These are phyloP conservation scores for Citrus glauca DNA, from an alignment of 345 rosid genomes.

Conservation along the genomic window DNA sequence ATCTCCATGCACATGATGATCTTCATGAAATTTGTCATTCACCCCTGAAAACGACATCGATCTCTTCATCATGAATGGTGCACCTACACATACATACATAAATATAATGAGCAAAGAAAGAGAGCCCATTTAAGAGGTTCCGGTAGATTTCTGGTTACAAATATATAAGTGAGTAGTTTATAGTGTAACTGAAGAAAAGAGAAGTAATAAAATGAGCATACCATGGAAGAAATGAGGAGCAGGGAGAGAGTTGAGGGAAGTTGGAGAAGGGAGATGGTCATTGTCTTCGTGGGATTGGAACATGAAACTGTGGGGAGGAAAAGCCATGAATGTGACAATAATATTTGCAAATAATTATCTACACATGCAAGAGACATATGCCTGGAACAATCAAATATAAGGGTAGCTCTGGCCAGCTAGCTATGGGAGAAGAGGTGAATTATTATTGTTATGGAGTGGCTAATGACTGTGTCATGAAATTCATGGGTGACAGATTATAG, in stretches of 20 bases:
- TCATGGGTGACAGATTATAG: slow-evolving; percentile 28
- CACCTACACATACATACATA: slow-evolving; percentile 29
- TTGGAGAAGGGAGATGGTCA: slow-evolving; percentile 56
- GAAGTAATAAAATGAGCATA: not conserved
- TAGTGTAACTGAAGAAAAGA: not conserved
- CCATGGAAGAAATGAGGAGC: slow-evolving; percentile 75
- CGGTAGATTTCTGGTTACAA: not conserved
- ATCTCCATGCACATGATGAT: slow-evolving; percentile 40
- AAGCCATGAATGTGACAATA: slow-evolving; percentile 43
- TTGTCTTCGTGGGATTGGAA: slow-evolving; percentile 61
- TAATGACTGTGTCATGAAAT: slow-evolving; percentile 17
- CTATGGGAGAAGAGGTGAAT: not conserved
- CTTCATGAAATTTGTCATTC: slow-evolving; percentile 37
- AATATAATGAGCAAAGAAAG: not conserved
- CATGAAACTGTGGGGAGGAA: slow-evolving; percentile 66
- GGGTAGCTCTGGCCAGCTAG: not conserved
- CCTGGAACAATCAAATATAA: not conserved
- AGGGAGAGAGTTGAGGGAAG: slow-evolving; percentile 47
- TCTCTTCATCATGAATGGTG: slow-evolving; percentile 71
- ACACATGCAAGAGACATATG: not conserved
- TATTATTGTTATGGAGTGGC: slow-evolving; percentile 3
- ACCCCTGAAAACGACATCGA: slow-evolving; percentile 70
- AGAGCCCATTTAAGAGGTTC: not conserved
- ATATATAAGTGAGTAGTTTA: too few species aligned
- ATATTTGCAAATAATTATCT: not conserved